Evolutionary conservation across 371 early-diverging fungal genomes (phyloP).

Genomic region (Mucor lusitanicus): DNA sequence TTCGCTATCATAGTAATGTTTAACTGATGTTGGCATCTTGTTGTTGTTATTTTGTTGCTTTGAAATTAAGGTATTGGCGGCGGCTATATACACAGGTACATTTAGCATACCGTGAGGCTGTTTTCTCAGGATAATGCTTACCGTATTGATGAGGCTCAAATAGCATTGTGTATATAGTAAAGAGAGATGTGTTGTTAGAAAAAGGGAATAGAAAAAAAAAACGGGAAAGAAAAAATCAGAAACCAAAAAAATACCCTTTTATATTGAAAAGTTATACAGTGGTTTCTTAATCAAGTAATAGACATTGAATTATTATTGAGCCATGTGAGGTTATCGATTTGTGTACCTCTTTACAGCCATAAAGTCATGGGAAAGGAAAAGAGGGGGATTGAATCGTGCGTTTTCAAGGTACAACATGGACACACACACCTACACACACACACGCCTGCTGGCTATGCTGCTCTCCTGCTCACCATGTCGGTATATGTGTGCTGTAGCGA

Average conservation of each 20-base stretch:
- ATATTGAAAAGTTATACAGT: not conserved
- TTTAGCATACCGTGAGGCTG: not conserved
- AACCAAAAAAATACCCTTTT: not conserved
- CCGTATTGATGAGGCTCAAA: constrained; percentile 22
- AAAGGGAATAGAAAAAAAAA: not conserved
- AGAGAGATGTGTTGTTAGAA: not conserved
- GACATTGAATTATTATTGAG: constrained; percentile 1
- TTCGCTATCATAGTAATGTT: constrained; percentile 23
- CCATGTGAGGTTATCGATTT: constrained; percentile 28
- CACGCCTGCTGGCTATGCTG: not conserved
- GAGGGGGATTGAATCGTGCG: not conserved
- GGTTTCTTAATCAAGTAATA: constrained; percentile 6
- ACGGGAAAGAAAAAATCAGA: not conserved
- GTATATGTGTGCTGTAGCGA: not conserved
- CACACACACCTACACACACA: not conserved
- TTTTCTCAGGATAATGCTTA: not conserved
- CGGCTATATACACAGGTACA: not conserved
- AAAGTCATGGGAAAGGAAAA: constrained; percentile 12
- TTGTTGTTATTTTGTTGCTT: constrained; percentile 5
- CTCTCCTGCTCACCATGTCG: not conserved
- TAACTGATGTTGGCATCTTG: constrained; percentile 4
- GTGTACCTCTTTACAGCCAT: constrained; percentile 8
- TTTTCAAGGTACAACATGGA: not conserved
- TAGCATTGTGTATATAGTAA: constrained; percentile 11
- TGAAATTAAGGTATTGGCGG: constrained; percentile 5